Percentiles rank a stretch among this genome's conserved stretches.
Evolutionary conservation across 1,284 basidiomycete genomes (phyloP).

Genomic region (Microbotryum scabiosae): DNA sequence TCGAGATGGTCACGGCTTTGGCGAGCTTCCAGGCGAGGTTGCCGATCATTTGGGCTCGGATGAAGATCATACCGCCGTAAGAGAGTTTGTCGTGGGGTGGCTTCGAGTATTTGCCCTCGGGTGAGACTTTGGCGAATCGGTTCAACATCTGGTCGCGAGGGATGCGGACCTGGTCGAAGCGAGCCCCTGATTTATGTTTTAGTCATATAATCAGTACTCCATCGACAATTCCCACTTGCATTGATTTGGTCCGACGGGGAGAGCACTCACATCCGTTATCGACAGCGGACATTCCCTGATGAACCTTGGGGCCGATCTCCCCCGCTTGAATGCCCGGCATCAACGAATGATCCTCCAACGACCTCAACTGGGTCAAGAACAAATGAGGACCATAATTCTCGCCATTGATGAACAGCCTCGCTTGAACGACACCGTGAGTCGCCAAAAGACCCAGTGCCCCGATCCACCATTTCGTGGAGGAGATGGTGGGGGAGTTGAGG

Average conservation of each 20-base stretch:
- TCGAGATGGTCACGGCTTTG: conserved; percentile 56
- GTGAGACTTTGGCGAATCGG: conserved; percentile 61
- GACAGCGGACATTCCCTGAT: conserved; percentile 49
- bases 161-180: conserved; percentile 62
- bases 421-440: conserved; percentile 70
- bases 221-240: not conserved
- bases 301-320: conserved; percentile 66
- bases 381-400: conserved; percentile 64
- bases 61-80: conserved; percentile 55
- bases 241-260: not conserved
- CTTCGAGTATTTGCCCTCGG: conserved; percentile 57
- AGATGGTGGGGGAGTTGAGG: conserved; percentile 65
- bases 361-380: conserved; percentile 62
- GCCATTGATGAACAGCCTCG: conserved; percentile 60
- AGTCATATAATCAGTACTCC: not conserved
- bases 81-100: conserved; percentile 65
- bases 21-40: conserved; percentile 54
- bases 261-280: conserved; percentile 59
- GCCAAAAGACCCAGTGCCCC: conserved; percentile 62
- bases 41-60: conserved; percentile 49
- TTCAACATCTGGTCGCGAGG: conserved; percentile 67
- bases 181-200: conserved; percentile 31
- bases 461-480: conserved; percentile 77
- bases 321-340: conserved; percentile 62
- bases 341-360: conserved; percentile 52